Percentiles rank a stretch among this genome's conserved stretches.
These are phyloP conservation scores for Pseudocercospora eumusae DNA, from an alignment of 2,329 filamentous ascomycete species.

Conservation along the genomic window DNA sequence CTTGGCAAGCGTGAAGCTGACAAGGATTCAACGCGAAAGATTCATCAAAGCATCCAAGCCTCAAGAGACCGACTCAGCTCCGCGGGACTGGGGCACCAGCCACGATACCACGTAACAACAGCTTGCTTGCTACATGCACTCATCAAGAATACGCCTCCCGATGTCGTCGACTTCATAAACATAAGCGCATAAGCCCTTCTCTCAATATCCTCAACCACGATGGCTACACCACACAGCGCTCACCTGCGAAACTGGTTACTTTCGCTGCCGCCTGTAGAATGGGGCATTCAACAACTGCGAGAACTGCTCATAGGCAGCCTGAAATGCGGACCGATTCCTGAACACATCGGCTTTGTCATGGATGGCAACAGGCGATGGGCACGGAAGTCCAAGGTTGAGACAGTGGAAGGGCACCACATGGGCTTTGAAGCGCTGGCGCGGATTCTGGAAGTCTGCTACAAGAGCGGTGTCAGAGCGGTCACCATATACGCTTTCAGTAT, in stretches of 20 bases:
- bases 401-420: conserved; percentile 90
- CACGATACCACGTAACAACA: background rate
- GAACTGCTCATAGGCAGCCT: conserved; percentile 86
- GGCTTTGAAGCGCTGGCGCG: conserved; percentile 93
- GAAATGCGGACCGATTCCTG: conserved; percentile 85
- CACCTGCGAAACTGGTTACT: conserved; percentile 73
- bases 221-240: conserved; percentile 52
- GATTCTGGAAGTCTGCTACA: conserved; percentile 98
- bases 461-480: conserved; percentile 91
- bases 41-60: background rate
- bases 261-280: conserved; percentile 88
- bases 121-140: background rate
- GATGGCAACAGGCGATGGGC: conserved; percentile 96
- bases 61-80: background rate
- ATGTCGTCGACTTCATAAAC: background rate
- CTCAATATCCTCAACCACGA: background rate
- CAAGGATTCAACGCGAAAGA: background rate
- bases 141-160: background rate
- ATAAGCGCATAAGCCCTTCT: background rate
- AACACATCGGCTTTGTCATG: conserved; percentile 99
- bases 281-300: conserved; percentile 74
- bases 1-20: background rate
- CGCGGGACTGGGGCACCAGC: background rate
- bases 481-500: conserved; percentile 99
- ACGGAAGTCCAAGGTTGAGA: conserved; percentile 86